Evolutionary conservation across 78 protist species (phyloP), one percentile per base, ranked within the genome.

Genomic region (slime mould (Dictyostelium discoideum)): DNA sequence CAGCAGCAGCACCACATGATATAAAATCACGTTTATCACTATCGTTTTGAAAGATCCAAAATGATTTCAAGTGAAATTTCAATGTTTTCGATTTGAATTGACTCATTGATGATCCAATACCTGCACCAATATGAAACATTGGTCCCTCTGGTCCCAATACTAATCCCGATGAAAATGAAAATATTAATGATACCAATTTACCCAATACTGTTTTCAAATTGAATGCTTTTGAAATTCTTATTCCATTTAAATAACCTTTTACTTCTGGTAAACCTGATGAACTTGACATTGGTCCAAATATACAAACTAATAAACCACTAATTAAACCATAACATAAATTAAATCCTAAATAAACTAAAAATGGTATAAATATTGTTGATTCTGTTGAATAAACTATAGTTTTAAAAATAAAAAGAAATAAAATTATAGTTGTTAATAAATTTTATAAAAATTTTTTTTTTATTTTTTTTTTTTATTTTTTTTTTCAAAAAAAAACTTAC

Each of bases 1-100:
- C 99, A 0, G 99, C 99, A 14, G 99, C 99, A 16, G 98, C 98
- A 20, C 99, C 99, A 14, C 93, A 78, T n/a, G 98, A 84, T 18
- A 98, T 97, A 37, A 97, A 98, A 46, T 93, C 98, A n/a, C 97
- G 73, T 93, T 96, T 94, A 42, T 98, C 97, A 39, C 72, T 26
- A 89, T 97, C 98, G 20, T 92, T 84, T 65, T 86, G 90, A 77
- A 84, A 94, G 6, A 94, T 10, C 92, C 92, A 85, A n/a, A 87
- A 63, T 42, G 44, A 44, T n/a, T 40, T 87, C 7, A 94, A 40
- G n/a, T 94, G 93, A 9, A 86, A 22, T 18, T 44, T 44, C 42
- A 84, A 81, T 37, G 93, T 94, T 40, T 84, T 85, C 8, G 92
- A 84, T 81, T 84, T 86, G 39, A 84, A 94, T 44, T 87, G 90